These are phyloP conservation scores for Podaxis rugospora DNA, from an alignment of 768 basidiomycete genomes.

Conservation along the genomic window DNA sequence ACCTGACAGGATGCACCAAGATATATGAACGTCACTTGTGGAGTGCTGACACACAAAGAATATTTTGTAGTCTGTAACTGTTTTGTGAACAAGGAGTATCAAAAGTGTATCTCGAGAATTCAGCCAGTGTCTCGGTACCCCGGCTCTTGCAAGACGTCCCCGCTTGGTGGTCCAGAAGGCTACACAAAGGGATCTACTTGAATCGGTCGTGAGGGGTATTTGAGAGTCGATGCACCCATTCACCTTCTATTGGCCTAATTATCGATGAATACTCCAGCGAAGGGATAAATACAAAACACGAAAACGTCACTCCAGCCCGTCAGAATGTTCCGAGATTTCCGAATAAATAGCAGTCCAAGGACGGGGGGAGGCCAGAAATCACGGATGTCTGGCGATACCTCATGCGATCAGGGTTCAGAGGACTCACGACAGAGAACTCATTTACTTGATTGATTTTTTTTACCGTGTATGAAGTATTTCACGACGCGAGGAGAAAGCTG, in stretches of 20 bases:
- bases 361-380: not conserved
- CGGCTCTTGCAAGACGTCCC: not conserved
- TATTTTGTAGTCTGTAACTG: not conserved
- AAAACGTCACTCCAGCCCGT: not conserved
- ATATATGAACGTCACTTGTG: not conserved
- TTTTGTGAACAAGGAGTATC: not conserved
- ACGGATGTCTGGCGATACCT: not conserved
- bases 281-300: not conserved
- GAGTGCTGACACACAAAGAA: not conserved
- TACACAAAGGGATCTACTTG: not conserved
- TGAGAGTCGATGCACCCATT: not conserved
- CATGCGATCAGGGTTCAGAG: not conserved
- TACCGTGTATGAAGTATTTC: not conserved
- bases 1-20: not conserved
- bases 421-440: not conserved
- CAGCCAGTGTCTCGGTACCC: not conserved
- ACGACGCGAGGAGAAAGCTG: not conserved
- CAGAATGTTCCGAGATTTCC: conserved; percentile 2
- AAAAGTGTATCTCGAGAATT: not conserved
- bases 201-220: not conserved
- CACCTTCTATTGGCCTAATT: not conserved
- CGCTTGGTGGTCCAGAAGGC: not conserved
- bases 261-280: not conserved
- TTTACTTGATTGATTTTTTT: not conserved
- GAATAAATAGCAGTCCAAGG: not conserved